These are phyloP conservation scores for Raphanus raphanistrum DNA, from an alignment of 345 rosid genomes.

Conservation along the genomic window DNA sequence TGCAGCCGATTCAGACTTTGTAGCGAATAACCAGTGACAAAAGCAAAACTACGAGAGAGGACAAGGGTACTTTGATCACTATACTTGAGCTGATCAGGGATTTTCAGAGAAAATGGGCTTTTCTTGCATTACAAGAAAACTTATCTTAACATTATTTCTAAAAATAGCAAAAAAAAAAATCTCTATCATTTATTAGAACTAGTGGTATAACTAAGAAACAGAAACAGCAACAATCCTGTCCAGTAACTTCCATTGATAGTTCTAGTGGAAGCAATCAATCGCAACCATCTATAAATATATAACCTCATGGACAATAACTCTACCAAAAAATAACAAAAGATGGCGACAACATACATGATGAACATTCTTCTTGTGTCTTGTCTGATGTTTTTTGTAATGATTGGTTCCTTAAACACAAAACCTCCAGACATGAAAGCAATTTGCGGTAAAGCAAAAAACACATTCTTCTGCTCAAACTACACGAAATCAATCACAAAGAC, in stretches of 20 bases:
- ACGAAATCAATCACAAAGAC: conserved; percentile 28
- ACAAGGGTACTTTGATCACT: not conserved
- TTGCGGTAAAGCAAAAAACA: conserved; percentile 28
- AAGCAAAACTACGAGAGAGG: not conserved
- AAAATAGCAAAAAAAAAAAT: too few relatives aligned
- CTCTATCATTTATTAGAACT: conserved; percentile 8
- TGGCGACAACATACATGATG: conserved; percentile 26
- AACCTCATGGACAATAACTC: not conserved
- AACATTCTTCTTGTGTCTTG: conserved; percentile 16
- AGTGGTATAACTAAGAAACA: conserved; percentile 33
- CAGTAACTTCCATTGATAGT: conserved; percentile 6
- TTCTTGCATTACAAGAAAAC: too few relatives aligned
- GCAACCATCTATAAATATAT: conserved; percentile 11
- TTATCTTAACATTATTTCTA: too few relatives aligned
- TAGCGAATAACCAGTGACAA: too few relatives aligned
- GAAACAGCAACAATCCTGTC: conserved; percentile 15
- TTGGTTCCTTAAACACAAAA: conserved; percentile 24
- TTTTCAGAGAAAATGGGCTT: not conserved
- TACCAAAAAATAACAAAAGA: conserved; percentile 13
- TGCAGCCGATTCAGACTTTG: too few relatives aligned
- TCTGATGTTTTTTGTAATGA: conserved; percentile 22
- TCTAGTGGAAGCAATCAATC: conserved; percentile 13
- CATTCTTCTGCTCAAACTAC: conserved; percentile 26
- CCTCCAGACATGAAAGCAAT: conserved; percentile 21
- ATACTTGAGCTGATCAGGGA: not conserved